Evolutionary conservation across 2,329 filamentous ascomycete species (phyloP).

Genomic region (Tympanopsis confertula): DNA sequence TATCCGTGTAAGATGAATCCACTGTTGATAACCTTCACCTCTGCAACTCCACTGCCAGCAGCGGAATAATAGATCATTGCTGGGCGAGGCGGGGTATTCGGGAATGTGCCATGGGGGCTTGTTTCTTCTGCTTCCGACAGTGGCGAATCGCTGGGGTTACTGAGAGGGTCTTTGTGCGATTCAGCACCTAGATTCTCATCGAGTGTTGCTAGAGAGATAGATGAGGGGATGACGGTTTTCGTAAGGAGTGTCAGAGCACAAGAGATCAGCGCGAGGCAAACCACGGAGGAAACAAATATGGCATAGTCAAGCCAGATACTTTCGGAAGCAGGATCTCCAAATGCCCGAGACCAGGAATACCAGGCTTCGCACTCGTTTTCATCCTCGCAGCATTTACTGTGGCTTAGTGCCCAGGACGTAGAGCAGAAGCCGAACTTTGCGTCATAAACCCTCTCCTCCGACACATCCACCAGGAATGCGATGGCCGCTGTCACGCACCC

Average conservation of each 20-base stretch:
- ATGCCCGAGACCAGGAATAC: conserved; percentile 1
- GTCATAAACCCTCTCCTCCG: conserved; percentile 39
- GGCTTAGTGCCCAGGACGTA: conserved; percentile 27
- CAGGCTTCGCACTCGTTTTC: conserved; percentile 8
- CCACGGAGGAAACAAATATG: not conserved
- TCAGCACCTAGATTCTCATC: conserved; percentile 1
- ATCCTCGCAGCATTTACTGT: conserved; percentile 34
- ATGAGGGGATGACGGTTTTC: not conserved
- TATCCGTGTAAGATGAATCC: conserved; percentile 49
- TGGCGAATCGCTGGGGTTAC: not conserved
- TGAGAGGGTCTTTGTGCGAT: no score
- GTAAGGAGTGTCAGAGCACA: not conserved
- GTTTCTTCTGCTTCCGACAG: conserved; percentile 7
- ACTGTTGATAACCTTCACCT: conserved; percentile 49
- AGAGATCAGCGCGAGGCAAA: not conserved
- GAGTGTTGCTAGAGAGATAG: not conserved
- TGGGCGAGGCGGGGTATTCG: conserved; percentile 7
- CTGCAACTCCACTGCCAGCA: conserved; percentile 44
- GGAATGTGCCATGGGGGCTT: conserved; percentile 2
- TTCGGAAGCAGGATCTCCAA: no score
- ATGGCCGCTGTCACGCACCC: conserved; percentile 40
- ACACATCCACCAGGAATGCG: conserved; percentile 41
- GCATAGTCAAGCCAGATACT: not conserved
- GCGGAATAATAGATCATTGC: conserved; percentile 47
- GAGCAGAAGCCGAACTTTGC: conserved; percentile 45